Evolutionary conservation across 345 rosid species (phyloP), one percentile per base, ranked within the genome.

Genomic region (Corymbia maculata): DNA sequence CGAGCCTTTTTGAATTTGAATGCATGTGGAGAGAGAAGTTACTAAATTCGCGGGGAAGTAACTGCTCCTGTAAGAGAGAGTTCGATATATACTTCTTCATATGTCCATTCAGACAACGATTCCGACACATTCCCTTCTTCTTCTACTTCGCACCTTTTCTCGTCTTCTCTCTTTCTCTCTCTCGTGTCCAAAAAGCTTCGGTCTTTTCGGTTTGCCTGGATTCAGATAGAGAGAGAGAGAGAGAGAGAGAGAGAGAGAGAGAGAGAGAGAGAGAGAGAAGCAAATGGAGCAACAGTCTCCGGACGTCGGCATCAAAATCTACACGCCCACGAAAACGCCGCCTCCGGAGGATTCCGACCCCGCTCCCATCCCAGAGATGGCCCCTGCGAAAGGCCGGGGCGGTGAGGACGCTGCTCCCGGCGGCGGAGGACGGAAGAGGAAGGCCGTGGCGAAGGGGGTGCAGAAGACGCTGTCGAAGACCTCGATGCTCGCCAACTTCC

Each of bases 371-470:
- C 52, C 85, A 11, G 44, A 57, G 3, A 6, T 79, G 9, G 22
- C 55, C 51, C 79, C 89, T 0, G 28, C 66, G 5, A 55, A 49
- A 16, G 85, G 49, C 42, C 75, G 17, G 3, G 26, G 68, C 7
- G 51, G 88, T 5, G 53, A 19, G 26, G 26, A 50, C 3, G 79
- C 2, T 9, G 22, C 79, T 16, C 22, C 79, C 0, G 79, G 22
- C 0, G 4, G 53, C 0, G 88, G 49, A 1, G 79, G 89, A 9
- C 70, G 87, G 87, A 93, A 90, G 82, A 85, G 93, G 79, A 88
- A 88, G 50, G 93, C 93, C 6, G 89, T 93, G 88, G 94, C 93
- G 3, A 92, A 89, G 88, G 95, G 95, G 8, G 91, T 94, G 57
- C 93, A 93, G 86, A 91, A 91, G 28, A 94, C 94, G 7, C 84